These are phyloP conservation scores for Termitomyces sp. DNA, from an alignment of 768 basidiomycete genomes.

Conservation along the genomic window DNA sequence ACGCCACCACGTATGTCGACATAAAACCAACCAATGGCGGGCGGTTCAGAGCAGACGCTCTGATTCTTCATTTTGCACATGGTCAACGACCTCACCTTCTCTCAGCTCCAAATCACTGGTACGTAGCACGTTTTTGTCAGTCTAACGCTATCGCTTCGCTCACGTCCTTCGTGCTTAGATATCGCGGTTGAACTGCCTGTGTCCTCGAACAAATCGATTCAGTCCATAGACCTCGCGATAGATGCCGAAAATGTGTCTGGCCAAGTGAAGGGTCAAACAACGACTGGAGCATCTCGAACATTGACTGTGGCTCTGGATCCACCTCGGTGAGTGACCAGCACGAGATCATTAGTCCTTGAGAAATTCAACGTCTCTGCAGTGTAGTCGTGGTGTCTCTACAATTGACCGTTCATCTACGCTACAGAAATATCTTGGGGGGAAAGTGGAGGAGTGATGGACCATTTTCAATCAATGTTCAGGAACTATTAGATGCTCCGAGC, in stretches of 20 bases:
- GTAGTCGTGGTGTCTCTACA: neutral
- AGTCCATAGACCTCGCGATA: constrained; percentile 8
- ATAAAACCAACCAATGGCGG: no score
- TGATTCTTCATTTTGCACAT: neutral
- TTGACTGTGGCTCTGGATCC: constrained; percentile 1
- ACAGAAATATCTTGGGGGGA: constrained; percentile 1
- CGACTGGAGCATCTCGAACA: neutral
- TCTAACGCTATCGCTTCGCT: neutral
- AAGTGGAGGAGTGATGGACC: constrained; percentile 3
- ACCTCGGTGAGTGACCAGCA: constrained; percentile 1
- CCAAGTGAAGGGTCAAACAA: neutral
- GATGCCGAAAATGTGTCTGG: constrained; percentile 2
- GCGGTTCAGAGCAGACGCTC: no score
- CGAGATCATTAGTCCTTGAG: neutral
- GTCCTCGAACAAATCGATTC: constrained; percentile 7
- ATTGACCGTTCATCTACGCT: constrained; percentile 5
- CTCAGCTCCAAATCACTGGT: constrained; percentile 2
- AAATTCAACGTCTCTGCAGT: neutral
- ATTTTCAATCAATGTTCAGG: neutral
- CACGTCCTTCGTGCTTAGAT: neutral
- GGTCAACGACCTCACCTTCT: neutral
- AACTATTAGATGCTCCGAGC: neutral
- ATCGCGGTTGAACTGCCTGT: constrained; percentile 5
- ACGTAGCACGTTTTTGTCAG: neutral
- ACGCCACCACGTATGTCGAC: no score